These are phyloP conservation scores for Dryas alaskensis DNA, from an alignment of 306 rosid genomes.

Conservation along the genomic window DNA sequence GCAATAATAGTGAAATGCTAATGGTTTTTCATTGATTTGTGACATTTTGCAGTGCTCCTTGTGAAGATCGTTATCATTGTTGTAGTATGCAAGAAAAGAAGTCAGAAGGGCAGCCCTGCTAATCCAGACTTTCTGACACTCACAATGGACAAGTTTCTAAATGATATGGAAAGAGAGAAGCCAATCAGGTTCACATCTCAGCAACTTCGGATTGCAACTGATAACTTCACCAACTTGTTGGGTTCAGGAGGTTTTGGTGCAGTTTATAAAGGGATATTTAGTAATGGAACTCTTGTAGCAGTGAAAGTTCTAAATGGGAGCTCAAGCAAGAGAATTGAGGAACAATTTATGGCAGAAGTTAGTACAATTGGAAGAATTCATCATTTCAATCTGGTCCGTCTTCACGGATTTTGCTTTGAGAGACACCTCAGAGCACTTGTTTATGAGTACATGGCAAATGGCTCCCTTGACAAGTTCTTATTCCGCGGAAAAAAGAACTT, in stretches of 20 bases:
- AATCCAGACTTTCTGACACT: neutral
- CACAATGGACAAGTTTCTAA: slow-evolving; percentile 40
- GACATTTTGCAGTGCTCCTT: slow-evolving; percentile 22
- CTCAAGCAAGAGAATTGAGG: slow-evolving; percentile 30
- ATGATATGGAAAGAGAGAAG: slow-evolving; percentile 44
- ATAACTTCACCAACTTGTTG: slow-evolving; percentile 3
- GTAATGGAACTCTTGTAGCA: slow-evolving; percentile 33
- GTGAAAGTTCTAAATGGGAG: slow-evolving; percentile 42
- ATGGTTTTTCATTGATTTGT: neutral
- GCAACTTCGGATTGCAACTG: neutral
- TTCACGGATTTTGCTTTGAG: slow-evolving; percentile 46
- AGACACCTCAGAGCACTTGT: slow-evolving; percentile 36
- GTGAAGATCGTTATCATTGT: slow-evolving; percentile 23
- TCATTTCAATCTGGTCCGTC: slow-evolving; percentile 43
- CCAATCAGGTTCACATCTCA: slow-evolving; percentile 23
- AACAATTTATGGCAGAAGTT: slow-evolving; percentile 40
- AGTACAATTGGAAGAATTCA: slow-evolving; percentile 29
- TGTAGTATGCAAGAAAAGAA: slow-evolving; percentile 8
- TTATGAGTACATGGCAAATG: slow-evolving; percentile 21
- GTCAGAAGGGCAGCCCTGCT: neutral
- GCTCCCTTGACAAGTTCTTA: slow-evolving; percentile 32
- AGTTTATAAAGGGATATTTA: slow-evolving; percentile 36
- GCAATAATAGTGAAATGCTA: neutral
- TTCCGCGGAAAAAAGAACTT: slow-evolving; percentile 26
- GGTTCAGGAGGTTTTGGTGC: slow-evolving; percentile 48